phyloP scores from a whole-genome alignment of 192 early-diverging fungal genomes.

The Globomyces pollinis-pini region DNA sequence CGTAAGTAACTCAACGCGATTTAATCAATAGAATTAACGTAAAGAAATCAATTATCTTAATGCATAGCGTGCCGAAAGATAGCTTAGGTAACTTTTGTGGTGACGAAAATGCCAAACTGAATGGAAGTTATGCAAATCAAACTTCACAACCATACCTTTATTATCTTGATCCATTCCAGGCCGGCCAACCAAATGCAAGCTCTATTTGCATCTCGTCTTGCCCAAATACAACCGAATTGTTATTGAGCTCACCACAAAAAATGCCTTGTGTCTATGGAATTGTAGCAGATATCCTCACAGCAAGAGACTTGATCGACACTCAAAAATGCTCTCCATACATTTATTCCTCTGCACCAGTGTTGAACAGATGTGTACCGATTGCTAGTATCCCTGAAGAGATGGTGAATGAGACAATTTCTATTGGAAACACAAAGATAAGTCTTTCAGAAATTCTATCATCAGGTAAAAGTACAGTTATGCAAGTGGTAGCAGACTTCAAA shows the following conservation, averaged over 20 bases:
- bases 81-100: slow-evolving; percentile 7
- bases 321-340: neutral
- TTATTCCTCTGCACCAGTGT: slow-evolving; percentile 9
- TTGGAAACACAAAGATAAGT: slow-evolving; percentile 3
- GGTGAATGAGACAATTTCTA: neutral
- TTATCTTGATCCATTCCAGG: slow-evolving; percentile 1
- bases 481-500: neutral
- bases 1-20: no score
- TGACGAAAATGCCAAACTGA: neutral
- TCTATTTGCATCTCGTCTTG: slow-evolving; percentile 5
- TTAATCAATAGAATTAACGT: slow-evolving; percentile 7
- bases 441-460: neutral
- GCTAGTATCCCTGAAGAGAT: slow-evolving; percentile 2
- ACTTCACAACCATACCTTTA: slow-evolving; percentile 1
- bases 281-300: neutral
- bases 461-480: neutral
- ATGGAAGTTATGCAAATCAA: neutral
- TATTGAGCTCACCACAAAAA: neutral
- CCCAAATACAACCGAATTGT: neutral
- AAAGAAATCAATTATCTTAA: neutral
- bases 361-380: slow-evolving; percentile 17
- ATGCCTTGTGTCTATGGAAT: neutral
- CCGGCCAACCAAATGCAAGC: neutral
- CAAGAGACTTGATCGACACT: neutral
- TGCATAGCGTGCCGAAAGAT: neutral